A percentile compares a stretch with the other conserved stretches of the same genome.
phyloP scores from a whole-genome alignment of 2,329 filamentous ascomycete species.

The Fusarium domesticum region DNA sequence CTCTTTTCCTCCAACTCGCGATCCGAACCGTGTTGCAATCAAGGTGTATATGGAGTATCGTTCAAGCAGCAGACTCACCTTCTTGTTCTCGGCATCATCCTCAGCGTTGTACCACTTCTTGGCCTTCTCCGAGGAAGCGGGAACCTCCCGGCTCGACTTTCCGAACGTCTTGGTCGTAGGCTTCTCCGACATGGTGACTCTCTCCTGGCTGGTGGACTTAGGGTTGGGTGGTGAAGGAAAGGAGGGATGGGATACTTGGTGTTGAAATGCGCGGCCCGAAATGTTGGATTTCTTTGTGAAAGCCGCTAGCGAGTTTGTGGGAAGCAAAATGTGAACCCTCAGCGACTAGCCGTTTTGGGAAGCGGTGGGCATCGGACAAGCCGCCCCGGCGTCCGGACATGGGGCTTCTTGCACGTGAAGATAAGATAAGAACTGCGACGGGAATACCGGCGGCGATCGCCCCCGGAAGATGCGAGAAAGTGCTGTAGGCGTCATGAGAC shows the following conservation, averaged over 20 bases:
- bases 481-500: conserved; percentile 31
- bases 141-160: conserved; percentile 91
- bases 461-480: conserved; percentile 43
- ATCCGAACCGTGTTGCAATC: too few relatives aligned
- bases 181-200: conserved; percentile 70
- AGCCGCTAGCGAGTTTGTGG: conserved; percentile 43
- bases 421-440: conserved; percentile 33
- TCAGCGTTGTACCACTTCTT: conserved; percentile 99
- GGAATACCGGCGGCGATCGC: too few relatives aligned
- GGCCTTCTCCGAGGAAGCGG: conserved; percentile 84
- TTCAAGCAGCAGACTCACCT: conserved; percentile 66
- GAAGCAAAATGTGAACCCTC: conserved; percentile 45
- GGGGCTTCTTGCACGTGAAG: conserved; percentile 39
- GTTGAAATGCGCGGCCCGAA: conserved; percentile 35
- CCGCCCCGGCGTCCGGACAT: conserved; percentile 25
- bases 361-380: conserved; percentile 6
- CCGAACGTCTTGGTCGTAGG: conserved; percentile 91
- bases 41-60: conserved; percentile 12
- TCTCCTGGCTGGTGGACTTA: conserved; percentile 42
- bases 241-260: conserved; percentile 35
- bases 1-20: conserved; percentile 8
- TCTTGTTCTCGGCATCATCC: conserved; percentile 84
- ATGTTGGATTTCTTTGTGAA: conserved; percentile 43
- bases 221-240: conserved; percentile 36
- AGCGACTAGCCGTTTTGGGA: conserved; percentile 35